These are phyloP conservation scores for Vinca minor DNA, from an alignment of 257 asterid species.

Conservation along the genomic window DNA sequence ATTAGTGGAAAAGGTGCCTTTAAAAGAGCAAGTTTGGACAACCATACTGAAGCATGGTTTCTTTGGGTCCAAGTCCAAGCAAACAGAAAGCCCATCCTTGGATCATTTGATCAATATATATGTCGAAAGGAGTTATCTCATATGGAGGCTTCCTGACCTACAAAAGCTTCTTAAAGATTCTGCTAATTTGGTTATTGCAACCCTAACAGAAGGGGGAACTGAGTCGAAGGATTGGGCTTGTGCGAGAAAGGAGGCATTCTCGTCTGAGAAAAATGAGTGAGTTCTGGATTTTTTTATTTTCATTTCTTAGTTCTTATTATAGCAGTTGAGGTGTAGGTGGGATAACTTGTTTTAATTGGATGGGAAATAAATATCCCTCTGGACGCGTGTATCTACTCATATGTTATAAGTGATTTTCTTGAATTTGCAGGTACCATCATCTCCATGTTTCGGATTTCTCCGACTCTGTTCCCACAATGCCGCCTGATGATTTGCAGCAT, in stretches of 20 bases:
- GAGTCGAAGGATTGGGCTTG: constrained; percentile 75
- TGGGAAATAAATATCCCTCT: too few relatives aligned
- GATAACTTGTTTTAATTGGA: too few relatives aligned
- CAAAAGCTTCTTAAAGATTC: constrained; percentile 68
- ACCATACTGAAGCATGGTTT: constrained; percentile 39
- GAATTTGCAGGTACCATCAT: constrained; percentile 62
- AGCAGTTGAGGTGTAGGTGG: too few relatives aligned
- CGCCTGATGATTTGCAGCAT: constrained; percentile 87
- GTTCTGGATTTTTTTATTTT: constrained; percentile 12
- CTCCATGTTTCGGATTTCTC: constrained; percentile 74
- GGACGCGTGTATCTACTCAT: too few relatives aligned
- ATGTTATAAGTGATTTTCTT: neutral
- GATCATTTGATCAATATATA: constrained; percentile 75
- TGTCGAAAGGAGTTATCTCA: constrained; percentile 69
- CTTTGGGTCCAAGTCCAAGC: constrained; percentile 50
- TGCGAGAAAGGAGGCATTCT: constrained; percentile 70
- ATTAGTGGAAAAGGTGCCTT: constrained; percentile 72
- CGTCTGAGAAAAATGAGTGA: constrained; percentile 81
- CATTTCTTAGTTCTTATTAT: neutral
- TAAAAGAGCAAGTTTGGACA: constrained; percentile 66
- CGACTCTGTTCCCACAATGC: constrained; percentile 75
- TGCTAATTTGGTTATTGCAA: constrained; percentile 47
- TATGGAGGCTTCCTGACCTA: constrained; percentile 94
- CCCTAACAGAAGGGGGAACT: constrained; percentile 36
- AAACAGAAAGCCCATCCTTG: constrained; percentile 60